Evolutionary conservation across 1,284 basidiomycete species (phyloP).

Genomic region (Porodaedalea pini): DNA sequence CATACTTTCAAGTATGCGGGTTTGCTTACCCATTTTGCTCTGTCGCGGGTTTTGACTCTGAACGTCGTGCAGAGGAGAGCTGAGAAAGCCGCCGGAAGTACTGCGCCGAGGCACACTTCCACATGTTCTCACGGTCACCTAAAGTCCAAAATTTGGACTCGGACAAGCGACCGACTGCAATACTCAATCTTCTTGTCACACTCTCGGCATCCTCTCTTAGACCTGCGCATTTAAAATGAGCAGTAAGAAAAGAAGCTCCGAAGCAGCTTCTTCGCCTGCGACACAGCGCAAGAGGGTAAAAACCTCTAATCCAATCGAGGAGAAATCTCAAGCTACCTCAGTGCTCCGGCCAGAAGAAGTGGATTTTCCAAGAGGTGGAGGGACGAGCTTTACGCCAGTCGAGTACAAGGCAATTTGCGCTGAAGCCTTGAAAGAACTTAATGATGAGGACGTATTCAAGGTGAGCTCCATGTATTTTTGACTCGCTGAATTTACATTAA

Average conservation of each 20-base stretch:
- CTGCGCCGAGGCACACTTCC: too few species aligned
- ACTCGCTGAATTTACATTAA: background rate
- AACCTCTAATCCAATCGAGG: constrained; percentile 6
- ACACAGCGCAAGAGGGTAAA: constrained; percentile 12
- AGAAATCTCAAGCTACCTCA: constrained; percentile 28
- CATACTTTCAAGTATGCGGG: background rate
- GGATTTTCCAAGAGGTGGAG: constrained; percentile 93
- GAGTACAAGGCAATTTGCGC: constrained; percentile 85
- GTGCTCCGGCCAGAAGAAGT: constrained; percentile 67
- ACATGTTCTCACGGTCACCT: constrained; percentile 1
- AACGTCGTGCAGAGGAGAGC: background rate
- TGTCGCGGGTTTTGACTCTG: background rate
- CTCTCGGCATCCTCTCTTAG: too few species aligned
- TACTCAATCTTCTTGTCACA: too few species aligned
- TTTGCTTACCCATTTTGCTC: background rate
- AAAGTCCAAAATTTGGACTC: constrained; percentile 2
- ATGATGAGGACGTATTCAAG: constrained; percentile 70
- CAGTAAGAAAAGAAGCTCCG: constrained; percentile 13
- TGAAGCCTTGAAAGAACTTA: constrained; percentile 83
- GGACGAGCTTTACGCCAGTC: constrained; percentile 80
- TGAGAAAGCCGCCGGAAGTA: too few species aligned
- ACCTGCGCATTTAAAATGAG: background rate
- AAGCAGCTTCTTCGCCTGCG: background rate
- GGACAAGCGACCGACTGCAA: too few species aligned
- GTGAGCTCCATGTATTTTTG: constrained; percentile 31